A percentile compares a stretch with the other conserved stretches of the same genome.
Conservation (phyloP, 768 basidiomycete species). For the Lactifluus hygrophoroides region DNA sequence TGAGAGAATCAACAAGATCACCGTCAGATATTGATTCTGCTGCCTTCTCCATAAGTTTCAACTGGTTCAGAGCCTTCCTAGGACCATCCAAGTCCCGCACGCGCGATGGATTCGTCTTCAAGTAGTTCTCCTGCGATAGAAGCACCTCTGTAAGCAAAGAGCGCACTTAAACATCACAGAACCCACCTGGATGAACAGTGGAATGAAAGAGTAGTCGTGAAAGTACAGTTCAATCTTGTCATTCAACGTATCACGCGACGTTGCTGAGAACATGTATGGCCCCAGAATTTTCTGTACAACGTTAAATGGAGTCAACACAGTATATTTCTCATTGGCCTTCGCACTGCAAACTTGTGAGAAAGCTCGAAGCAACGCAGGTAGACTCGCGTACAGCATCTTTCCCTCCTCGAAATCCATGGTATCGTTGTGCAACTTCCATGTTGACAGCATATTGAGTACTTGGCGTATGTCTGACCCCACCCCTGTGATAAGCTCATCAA, state of each 20-base stretch:
- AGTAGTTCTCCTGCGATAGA: slow-evolving; percentile 78
- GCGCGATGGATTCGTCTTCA: slow-evolving; percentile 69
- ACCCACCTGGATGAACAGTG: slow-evolving; percentile 88
- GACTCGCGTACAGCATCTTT: slow-evolving; percentile 69
- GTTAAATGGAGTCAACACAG: slow-evolving; percentile 86
- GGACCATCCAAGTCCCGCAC: slow-evolving; percentile 51
- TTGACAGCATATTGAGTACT: slow-evolving; percentile 96
- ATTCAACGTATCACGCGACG: slow-evolving; percentile 68
- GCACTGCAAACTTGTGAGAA: slow-evolving; percentile 25
- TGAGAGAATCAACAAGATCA: slow-evolving; percentile 86
- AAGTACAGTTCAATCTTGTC: slow-evolving; percentile 97
- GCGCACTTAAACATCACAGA: not conserved
- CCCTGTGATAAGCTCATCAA: slow-evolving; percentile 85
- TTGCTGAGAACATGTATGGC: slow-evolving; percentile 83
- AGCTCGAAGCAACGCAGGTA: not conserved
- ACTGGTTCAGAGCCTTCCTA: slow-evolving; percentile 57
- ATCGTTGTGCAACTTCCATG: slow-evolving; percentile 80
- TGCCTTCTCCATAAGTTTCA: slow-evolving; percentile 79
- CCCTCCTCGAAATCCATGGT: slow-evolving; percentile 88
- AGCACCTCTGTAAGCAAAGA: not conserved
- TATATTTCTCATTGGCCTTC: slow-evolving; percentile 87
- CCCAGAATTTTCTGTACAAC: slow-evolving; percentile 84
- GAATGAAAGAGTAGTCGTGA: slow-evolving; percentile 90
- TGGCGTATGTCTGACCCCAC: slow-evolving; percentile 96
- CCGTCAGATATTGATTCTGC: slow-evolving; percentile 92